Evolutionary conservation across 306 rosid genomes (phyloP), one percentile per base, ranked within the genome.

Genomic region (Lagenaria siceraria): DNA sequence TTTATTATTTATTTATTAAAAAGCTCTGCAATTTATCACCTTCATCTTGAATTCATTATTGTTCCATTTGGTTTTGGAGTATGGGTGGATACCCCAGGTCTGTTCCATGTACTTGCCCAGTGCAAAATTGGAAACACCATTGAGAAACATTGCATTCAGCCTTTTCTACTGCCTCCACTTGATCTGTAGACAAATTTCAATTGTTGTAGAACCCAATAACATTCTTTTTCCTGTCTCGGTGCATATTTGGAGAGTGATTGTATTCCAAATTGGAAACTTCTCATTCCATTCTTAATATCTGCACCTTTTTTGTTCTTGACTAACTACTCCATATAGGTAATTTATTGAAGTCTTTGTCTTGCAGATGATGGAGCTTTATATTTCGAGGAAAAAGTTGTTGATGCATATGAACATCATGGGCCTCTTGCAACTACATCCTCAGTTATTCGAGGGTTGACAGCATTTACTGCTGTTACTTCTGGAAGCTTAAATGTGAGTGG

Each of bases 391-490:
- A 96, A 91, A 88, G 81, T 80, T 71, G 88, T 93, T 69, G 86
- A 86, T 80, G 91, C 89, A 75, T 83, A 31, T 58, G 93, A 85
- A 84, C 88, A 86, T 82, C 91, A 79, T 31, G 93, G 88, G 82
- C 88, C 96, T 83, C 93, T 96, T 76, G 86, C 91, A 83, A 91
- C 96, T 13, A 92, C 99, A 27, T 82, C 99, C 60, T 91, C 99
- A 27, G 97, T 92, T 84, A 90, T 96, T 81, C 94, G 90, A 76
- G 99, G 99, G 78, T 78, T 92, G 79, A 81, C 91, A 53, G 82
- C 91, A 24, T 89, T 90, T 87, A 84, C 96, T 78, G 82, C 88
- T 82, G 90, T 82, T 76, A 83, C 83, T 77, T 88, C 94, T 64
- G 98, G 80, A 86, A 86, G 85, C 75, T 77, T 96, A 84, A 89